These are phyloP conservation scores for Globisporangium emineosum DNA, from an alignment of 352 stramenopile genomes.

Conservation along the genomic window DNA sequence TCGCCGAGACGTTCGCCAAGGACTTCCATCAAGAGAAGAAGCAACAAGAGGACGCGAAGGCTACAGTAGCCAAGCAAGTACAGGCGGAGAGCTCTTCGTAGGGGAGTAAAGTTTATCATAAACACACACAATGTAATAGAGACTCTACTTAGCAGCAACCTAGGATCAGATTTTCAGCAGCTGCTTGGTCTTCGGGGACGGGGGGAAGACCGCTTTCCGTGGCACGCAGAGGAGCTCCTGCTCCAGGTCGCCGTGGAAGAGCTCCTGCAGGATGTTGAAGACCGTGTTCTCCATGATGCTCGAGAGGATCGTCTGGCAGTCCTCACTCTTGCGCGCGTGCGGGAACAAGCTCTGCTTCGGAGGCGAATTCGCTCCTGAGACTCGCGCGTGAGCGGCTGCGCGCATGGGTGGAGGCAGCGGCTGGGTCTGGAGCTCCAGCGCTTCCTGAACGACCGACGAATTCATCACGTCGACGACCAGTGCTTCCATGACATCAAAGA, in stretches of 20 bases:
- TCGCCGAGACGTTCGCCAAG: conserved; percentile 99
- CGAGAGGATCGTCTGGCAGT: conserved; percentile 61
- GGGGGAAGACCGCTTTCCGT: conserved; percentile 53
- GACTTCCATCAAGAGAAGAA: conserved; percentile 66
- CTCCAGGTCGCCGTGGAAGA: conserved; percentile 76
- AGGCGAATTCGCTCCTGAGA: too few species aligned
- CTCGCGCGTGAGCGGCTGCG: conserved; percentile 19
- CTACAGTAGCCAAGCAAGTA: background rate
- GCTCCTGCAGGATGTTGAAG: conserved; percentile 78
- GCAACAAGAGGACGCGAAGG: conserved; percentile 12
- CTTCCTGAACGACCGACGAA: conserved; percentile 44
- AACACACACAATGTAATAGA: conserved; percentile 9
- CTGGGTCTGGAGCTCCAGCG: conserved; percentile 34
- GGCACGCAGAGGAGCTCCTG: conserved; percentile 65
- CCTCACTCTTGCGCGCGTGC: conserved; percentile 39
- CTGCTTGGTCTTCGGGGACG: conserved; percentile 18
- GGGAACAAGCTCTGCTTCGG: conserved; percentile 18
- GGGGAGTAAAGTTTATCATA: background rate
- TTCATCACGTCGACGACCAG: conserved; percentile 59
- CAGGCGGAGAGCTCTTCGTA: conserved; percentile 5
- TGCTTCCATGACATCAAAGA: conserved; percentile 55
- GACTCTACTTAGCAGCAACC: too few species aligned
- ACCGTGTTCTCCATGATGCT: conserved; percentile 78
- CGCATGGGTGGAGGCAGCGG: conserved; percentile 27
- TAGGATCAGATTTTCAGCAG: conserved; percentile 10